Percentiles rank a stretch among this genome's conserved stretches.
These are phyloP conservation scores for Podospora pseudopauciseta DNA, from an alignment of 495 filamentous ascomycete genomes.

Conservation along the genomic window DNA sequence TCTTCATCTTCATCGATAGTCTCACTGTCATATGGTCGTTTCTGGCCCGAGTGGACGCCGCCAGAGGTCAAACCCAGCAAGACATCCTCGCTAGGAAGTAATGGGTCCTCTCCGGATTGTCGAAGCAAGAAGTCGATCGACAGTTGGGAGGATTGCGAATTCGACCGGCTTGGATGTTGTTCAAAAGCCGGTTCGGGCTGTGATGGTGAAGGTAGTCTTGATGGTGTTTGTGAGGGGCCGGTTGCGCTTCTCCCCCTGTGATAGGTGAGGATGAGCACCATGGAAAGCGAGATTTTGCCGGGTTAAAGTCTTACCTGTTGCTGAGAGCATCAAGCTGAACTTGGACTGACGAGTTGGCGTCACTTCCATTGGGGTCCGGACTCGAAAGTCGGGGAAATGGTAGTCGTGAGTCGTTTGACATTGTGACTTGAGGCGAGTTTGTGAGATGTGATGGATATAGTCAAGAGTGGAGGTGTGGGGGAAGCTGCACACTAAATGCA, in stretches of 20 bases:
- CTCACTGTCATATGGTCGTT: neutral
- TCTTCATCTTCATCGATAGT: neutral
- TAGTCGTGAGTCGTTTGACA: conserved; percentile 11
- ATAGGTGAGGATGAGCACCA: neutral
- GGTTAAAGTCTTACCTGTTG: conserved; percentile 19
- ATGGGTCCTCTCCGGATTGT: neutral
- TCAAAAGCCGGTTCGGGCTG: neutral
- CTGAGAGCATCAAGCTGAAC: conserved; percentile 26
- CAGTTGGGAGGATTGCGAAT: neutral
- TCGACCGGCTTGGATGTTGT: neutral
- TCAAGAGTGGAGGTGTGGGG: neutral
- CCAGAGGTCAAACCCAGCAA: neutral
- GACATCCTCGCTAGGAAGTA: neutral
- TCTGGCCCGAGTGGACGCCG: neutral
- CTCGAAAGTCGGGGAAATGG: conserved; percentile 11
- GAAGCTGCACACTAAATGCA: neutral
- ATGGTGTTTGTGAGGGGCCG: neutral
- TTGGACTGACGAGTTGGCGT: conserved; percentile 30
- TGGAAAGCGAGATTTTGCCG: too few species aligned
- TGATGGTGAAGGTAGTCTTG: neutral
- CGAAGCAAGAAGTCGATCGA: neutral
- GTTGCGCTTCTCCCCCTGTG: neutral
- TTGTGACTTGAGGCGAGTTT: conserved; percentile 9
- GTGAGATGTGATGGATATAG: neutral
- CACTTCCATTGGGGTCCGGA: conserved; percentile 21